Evolutionary conservation across 768 basidiomycete genomes (phyloP).

Genomic region (Boletus reticuloceps): DNA sequence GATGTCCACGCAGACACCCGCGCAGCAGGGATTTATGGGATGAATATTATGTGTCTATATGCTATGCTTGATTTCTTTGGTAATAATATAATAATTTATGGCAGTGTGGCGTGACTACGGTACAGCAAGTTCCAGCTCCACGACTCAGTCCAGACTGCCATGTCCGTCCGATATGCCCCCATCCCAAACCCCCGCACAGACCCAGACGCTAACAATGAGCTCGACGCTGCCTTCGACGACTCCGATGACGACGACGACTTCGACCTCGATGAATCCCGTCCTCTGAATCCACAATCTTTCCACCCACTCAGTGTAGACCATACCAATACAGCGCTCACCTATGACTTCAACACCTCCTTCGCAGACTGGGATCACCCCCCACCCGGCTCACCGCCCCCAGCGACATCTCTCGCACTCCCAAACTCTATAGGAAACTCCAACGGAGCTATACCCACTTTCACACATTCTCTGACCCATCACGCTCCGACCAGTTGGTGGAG

Average conservation of each 20-base stretch:
- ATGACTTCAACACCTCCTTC: slow-evolving; percentile 73
- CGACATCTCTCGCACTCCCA: slow-evolving; percentile 61
- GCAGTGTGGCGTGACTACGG: slow-evolving; percentile 6
- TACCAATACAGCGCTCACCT: slow-evolving; percentile 39
- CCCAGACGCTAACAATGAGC: slow-evolving; percentile 52
- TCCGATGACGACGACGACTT: slow-evolving; percentile 51
- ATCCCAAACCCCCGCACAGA: slow-evolving; percentile 57
- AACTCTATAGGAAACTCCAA: slow-evolving; percentile 76
- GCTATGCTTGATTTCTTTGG: too few species aligned
- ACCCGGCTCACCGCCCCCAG: slow-evolving; percentile 76
- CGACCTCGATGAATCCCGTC: slow-evolving; percentile 43
- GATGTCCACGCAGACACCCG: slow-evolving; percentile 9
- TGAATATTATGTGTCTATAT: neutral
- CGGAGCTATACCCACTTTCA: slow-evolving; percentile 56
- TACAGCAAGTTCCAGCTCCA: neutral
- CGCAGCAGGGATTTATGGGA: slow-evolving; percentile 23
- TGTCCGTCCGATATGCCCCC: slow-evolving; percentile 66
- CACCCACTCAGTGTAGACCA: slow-evolving; percentile 12
- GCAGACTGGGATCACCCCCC: slow-evolving; percentile 76
- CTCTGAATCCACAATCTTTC: slow-evolving; percentile 44
- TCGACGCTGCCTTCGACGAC: slow-evolving; percentile 87
- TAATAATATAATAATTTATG: too few species aligned
- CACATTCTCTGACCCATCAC: slow-evolving; percentile 25
- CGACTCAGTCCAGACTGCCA: slow-evolving; percentile 14
- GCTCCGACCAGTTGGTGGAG: slow-evolving; percentile 48